Evolutionary conservation across 345 rosid species (phyloP).

Genomic region (Odontarrhena argentea): DNA sequence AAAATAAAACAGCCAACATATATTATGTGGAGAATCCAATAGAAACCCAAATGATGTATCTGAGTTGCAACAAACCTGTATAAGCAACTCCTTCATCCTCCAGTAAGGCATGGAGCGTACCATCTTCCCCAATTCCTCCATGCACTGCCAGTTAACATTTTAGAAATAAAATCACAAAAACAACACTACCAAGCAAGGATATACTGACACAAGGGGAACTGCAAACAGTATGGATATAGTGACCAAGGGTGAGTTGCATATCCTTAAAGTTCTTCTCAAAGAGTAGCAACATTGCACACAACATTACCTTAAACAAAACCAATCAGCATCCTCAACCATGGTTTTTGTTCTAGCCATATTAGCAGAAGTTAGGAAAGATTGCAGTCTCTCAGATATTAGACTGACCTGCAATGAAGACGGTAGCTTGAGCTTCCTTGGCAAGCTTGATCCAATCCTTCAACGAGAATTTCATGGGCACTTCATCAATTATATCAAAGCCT

Average conservation of each 20-base stretch:
- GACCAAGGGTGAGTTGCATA: no score
- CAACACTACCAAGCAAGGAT: not conserved
- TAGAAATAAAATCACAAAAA: slow-evolving; percentile 19
- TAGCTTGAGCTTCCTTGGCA: slow-evolving; percentile 69
- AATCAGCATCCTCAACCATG: slow-evolving; percentile 9
- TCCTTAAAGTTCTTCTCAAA: not conserved
- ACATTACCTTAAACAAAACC: not conserved
- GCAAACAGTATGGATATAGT: slow-evolving; percentile 1
- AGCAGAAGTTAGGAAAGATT: not conserved
- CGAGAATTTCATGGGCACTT: slow-evolving; percentile 57
- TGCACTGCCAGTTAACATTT: slow-evolving; percentile 59
- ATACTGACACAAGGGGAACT: not conserved
- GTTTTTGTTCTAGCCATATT: slow-evolving; percentile 11
- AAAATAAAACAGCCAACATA: slow-evolving; percentile 20
- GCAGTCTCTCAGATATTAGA: slow-evolving; percentile 22
- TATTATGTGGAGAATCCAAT: not conserved
- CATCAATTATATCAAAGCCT: slow-evolving; percentile 82
- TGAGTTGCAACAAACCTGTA: slow-evolving; percentile 57
- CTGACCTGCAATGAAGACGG: slow-evolving; percentile 89
- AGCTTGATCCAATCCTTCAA: slow-evolving; percentile 73
- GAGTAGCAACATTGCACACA: slow-evolving; percentile 16
- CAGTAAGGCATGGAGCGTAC: slow-evolving; percentile 81
- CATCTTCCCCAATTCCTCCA: slow-evolving; percentile 98
- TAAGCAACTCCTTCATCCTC: slow-evolving; percentile 78
- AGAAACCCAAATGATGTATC: slow-evolving; percentile 6